Evolutionary conservation across 1,139 yeast genomes (phyloP), one percentile per base, ranked within the genome.

Genomic region (Petasospora rhodanensis): DNA sequence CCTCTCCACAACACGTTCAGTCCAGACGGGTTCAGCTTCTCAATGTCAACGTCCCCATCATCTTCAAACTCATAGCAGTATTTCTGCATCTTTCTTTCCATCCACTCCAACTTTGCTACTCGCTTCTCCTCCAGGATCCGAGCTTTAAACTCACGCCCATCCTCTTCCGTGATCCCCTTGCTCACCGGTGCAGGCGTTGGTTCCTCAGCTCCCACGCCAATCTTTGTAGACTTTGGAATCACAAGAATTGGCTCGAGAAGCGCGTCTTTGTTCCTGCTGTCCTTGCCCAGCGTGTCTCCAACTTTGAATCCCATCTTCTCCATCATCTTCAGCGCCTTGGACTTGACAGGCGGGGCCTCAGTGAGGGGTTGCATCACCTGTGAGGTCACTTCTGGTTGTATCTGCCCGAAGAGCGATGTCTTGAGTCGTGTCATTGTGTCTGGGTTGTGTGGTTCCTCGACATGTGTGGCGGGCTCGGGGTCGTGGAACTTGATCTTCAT

Each of bases 281-380:
- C 42, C 13, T 40, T 42, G 0, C 79, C 79, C 13, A 73, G 52
- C 0, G 66, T 43, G 10, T 62, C 58, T 9, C 76, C 79, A 2
- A 61, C 49, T 38, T 59, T 61, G 46, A 64, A 75, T 3, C 81
- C 81, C 80, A 75, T 74, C 46, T 62, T 66, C 41, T 63, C 57
- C 80, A 75, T 73, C 40, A 75, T 73, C 7, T 60, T 45, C 18
- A 71, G 56, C 0, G 78, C 81, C 29, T 66, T 61, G 0, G 74
- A 66, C 7, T 52, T 50, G 4, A 22, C 17, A 23, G 8, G 7
- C 7, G 10, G n/a, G n/a, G n/a, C n/a, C n/a, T n/a, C n/a, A n/a
- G n/a, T n/a, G n/a, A n/a, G n/a, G n/a, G n/a, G n/a, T n/a, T n/a
- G n/a, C n/a, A n/a, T n/a, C n/a, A n/a, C n/a, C n/a, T n/a, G n/a